A percentile compares a stretch with the other conserved stretches of the same genome.
These are phyloP conservation scores for Colletotrichum gloeosporioides DNA, from an alignment of 2,329 filamentous ascomycete species.

Conservation along the genomic window DNA sequence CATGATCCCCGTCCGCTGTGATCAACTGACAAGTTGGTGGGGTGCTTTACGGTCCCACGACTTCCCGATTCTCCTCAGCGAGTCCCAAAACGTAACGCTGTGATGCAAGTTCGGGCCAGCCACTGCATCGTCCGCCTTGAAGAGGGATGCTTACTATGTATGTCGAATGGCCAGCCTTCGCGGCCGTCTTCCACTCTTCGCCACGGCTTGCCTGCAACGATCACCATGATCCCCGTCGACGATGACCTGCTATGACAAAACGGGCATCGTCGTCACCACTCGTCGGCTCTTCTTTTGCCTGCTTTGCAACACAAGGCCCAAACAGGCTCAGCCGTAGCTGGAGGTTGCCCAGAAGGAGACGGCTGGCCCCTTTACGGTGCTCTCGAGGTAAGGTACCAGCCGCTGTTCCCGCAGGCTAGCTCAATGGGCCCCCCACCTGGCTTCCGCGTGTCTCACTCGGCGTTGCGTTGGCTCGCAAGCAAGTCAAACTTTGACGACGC, in stretches of 20 bases:
- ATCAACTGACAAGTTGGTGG: conserved; percentile 11
- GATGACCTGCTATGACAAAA: not conserved
- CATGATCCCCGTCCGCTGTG: not conserved
- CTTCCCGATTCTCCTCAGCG: conserved; percentile 11
- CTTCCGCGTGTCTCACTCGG: conserved; percentile 6
- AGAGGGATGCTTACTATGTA: not conserved
- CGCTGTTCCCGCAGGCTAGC: conserved; percentile 14
- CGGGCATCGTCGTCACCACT: conserved; percentile 1
- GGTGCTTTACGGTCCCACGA: not conserved
- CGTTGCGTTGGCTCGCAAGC: not conserved
- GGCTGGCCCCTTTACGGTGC: not conserved
- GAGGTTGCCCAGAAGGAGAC: not conserved
- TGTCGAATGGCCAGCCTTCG: not conserved
- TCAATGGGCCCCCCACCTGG: not conserved
- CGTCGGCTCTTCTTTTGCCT: not conserved
- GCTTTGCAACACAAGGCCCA: not conserved
- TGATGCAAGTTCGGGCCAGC: not conserved
- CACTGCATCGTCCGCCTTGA: not conserved
- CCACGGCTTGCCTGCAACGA: not conserved
- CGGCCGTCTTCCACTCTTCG: not conserved
- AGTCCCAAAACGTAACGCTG: conserved; percentile 6
- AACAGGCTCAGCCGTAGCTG: not conserved
- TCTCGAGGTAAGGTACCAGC: conserved; percentile 5
- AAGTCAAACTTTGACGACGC: not conserved
- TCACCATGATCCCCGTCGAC: not conserved